phyloP scores from a whole-genome alignment of 176 grass and related monocot genomes.

The Lolium multiflorum region DNA sequence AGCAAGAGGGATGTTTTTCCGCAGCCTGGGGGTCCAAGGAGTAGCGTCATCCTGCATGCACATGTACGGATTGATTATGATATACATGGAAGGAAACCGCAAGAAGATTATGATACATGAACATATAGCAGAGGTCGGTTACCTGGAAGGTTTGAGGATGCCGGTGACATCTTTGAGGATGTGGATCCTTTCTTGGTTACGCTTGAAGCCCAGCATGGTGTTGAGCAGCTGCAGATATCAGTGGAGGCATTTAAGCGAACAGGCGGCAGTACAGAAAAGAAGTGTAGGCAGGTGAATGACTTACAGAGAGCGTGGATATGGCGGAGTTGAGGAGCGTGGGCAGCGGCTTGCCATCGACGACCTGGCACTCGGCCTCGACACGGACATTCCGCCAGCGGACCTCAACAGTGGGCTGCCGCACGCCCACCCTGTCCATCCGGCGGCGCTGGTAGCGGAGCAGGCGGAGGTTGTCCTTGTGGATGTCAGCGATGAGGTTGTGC shows the following conservation, averaged over 20 bases:
- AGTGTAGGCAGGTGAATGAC: not conserved
- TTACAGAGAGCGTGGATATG: conserved; percentile 35
- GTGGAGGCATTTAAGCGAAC: no score
- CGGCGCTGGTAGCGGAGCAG: conserved; percentile 73
- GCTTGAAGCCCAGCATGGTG: conserved; percentile 33
- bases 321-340: conserved; percentile 67
- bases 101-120: not conserved
- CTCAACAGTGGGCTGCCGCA: conserved; percentile 63
- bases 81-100: not conserved
- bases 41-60: no score
- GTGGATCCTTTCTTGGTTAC: no score
- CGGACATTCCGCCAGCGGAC: conserved; percentile 54
- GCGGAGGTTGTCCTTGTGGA: conserved; percentile 61
- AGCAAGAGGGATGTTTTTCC: no score
- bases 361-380: conserved; percentile 61
- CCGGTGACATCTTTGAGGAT: no score
- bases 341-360: conserved; percentile 61
- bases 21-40: no score
- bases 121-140: conserved; percentile 36
- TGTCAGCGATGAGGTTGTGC: conserved; percentile 62
- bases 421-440: conserved; percentile 72
- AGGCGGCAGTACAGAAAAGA: not conserved
- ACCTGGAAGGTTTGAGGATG: not conserved
- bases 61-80: no score
- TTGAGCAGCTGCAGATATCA: not conserved